A percentile compares a stretch with the other conserved stretches of the same genome.
Evolutionary conservation across 2,329 filamentous ascomycete genomes (phyloP).

Genomic region (Neofusicoccum parvum): DNA sequence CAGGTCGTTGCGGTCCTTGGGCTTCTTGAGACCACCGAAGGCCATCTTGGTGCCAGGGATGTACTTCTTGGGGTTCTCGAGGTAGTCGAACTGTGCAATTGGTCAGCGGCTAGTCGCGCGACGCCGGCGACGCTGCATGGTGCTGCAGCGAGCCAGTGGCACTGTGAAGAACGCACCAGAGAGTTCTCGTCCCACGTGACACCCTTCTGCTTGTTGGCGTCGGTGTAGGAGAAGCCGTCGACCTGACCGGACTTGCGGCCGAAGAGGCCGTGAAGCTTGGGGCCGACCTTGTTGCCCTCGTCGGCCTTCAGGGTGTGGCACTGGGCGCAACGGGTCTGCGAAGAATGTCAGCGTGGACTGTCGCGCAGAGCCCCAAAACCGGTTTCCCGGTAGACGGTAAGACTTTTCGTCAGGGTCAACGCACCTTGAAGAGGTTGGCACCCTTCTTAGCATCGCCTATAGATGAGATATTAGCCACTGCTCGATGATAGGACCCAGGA

Average conservation of each 20-base stretch:
- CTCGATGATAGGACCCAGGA: too few species aligned
- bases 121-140: neutral
- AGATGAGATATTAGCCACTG: constrained; percentile 15
- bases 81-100: constrained; percentile 79
- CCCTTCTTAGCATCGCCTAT: constrained; percentile 93
- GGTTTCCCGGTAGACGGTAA: neutral
- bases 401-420: constrained; percentile 17
- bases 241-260: constrained; percentile 92
- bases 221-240: constrained; percentile 94
- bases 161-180: constrained; percentile 61
- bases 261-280: constrained; percentile 95
- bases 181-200: constrained; percentile 84
- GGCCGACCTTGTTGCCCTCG: constrained; percentile 97
- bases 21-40: constrained; percentile 99
- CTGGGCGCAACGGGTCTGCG: constrained; percentile 86
- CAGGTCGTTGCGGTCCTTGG: constrained; percentile 97
- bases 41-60: constrained; percentile 99
- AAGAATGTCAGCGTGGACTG: constrained; percentile 28
- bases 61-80: constrained; percentile 99
- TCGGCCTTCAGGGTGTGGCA: constrained; percentile 94
- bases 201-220: constrained; percentile 98
- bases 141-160: neutral
- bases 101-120: neutral
- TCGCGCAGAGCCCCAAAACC: neutral
- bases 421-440: constrained; percentile 93